A percentile compares a stretch with the other conserved stretches of the same genome.
Conservation (phyloP, 768 basidiomycete genomes). For the Kwoniella sp. region DNA sequence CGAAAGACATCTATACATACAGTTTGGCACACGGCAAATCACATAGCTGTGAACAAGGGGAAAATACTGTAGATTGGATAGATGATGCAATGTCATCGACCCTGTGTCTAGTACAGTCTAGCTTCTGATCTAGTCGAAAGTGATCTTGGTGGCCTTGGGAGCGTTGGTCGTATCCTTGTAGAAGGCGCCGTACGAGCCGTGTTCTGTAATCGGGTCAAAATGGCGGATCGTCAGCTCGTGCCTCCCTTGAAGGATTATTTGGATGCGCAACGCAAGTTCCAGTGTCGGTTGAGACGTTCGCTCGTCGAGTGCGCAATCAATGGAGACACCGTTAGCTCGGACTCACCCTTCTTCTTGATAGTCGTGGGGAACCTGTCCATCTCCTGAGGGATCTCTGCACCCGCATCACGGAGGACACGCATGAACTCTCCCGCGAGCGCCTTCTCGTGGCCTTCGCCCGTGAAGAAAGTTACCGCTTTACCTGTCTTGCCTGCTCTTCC, state of each 20-base stretch:
- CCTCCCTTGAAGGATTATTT: too few relatives aligned
- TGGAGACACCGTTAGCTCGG: too few relatives aligned
- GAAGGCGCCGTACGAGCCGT: conserved; percentile 75
- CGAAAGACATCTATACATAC: not conserved
- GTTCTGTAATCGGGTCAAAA: conserved; percentile 58
- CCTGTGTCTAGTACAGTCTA: not conserved
- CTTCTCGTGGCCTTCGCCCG: conserved; percentile 82
- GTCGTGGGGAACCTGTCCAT: conserved; percentile 91
- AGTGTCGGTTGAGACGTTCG: too few relatives aligned
- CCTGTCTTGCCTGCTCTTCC: conserved; percentile 88
- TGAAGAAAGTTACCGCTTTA: conserved; percentile 95
- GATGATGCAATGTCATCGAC: too few relatives aligned
- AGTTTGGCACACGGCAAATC: not conserved
- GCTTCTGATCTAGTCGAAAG: conserved; percentile 58
- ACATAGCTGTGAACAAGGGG: too few relatives aligned
- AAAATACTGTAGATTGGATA: too few relatives aligned
- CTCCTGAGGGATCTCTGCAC: conserved; percentile 67
- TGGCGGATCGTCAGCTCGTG: not conserved
- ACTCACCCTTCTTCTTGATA: conserved; percentile 80
- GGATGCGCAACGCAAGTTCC: not conserved
- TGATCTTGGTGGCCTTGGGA: conserved; percentile 60
- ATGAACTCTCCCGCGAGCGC: conserved; percentile 90
- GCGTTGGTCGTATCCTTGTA: conserved; percentile 58
- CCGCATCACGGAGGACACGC: conserved; percentile 83
- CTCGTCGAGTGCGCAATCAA: too few relatives aligned